Evolutionary conservation across 257 asterid genomes (phyloP).

Genomic region (Echium plantagineum): DNA sequence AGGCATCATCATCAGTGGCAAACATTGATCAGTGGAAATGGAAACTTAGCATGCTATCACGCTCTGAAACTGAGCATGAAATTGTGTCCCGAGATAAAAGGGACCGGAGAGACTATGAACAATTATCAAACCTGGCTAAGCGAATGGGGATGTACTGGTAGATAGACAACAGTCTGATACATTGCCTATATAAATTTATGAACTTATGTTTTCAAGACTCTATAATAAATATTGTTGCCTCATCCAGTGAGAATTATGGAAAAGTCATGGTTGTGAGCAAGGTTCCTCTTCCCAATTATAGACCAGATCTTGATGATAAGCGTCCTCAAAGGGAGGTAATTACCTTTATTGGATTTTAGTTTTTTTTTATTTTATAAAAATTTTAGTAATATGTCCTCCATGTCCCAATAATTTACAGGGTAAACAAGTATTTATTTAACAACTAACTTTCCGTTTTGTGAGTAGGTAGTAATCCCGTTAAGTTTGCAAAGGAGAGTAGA

Average conservation of each 20-base stretch:
- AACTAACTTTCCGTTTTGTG: constrained; percentile 15
- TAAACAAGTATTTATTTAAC: constrained; percentile 8
- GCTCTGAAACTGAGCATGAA: constrained; percentile 68
- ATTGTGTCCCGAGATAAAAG: constrained; percentile 80
- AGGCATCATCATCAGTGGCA: constrained; percentile 97
- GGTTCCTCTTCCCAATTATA: constrained; percentile 85
- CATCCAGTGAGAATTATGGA: constrained; percentile 67
- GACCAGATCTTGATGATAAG: constrained; percentile 94
- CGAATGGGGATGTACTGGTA: constrained; percentile 91
- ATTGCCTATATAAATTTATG: neutral
- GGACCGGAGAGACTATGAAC: constrained; percentile 88
- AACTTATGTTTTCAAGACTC: neutral
- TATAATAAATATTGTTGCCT: constrained; percentile 1
- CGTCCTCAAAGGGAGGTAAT: constrained; percentile 95
- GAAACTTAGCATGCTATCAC: constrained; percentile 77
- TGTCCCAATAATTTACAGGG: neutral
- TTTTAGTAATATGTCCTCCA: neutral
- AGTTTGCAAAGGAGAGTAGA: constrained; percentile 98
- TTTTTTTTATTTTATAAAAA: neutral
- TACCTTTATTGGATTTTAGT: constrained; percentile 6
- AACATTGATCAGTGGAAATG: constrained; percentile 98
- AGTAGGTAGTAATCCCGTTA: constrained; percentile 82
- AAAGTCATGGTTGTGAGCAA: constrained; percentile 87
- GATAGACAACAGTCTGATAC: constrained; percentile 5
- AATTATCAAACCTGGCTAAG: constrained; percentile 81